phyloP scores from a whole-genome alignment of 202 grass and related monocot genomes.

The Panicum hallii region DNA sequence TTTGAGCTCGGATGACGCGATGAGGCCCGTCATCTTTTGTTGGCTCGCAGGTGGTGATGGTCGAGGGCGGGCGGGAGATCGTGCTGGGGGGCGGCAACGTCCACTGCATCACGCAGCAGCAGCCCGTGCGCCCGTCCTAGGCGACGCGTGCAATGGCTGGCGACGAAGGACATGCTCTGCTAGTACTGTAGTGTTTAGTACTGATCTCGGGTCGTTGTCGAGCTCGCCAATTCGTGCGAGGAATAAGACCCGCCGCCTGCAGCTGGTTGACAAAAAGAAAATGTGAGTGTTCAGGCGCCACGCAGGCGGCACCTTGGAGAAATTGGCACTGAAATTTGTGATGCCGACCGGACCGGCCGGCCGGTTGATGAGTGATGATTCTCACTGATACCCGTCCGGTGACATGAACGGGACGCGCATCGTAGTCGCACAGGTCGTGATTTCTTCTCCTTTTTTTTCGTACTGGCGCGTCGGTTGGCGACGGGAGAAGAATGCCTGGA shows the following conservation, averaged over 20 bases:
- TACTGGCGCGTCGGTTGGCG: too few species aligned
- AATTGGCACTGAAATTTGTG: background rate
- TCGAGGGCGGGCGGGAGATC: conserved; percentile 81
- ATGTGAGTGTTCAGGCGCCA: background rate
- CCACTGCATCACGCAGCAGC: conserved; percentile 96
- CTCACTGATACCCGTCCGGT: too few species aligned
- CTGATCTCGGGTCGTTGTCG: background rate
- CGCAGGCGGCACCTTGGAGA: background rate
- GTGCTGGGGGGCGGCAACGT: conserved; percentile 87
- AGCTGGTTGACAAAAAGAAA: background rate
- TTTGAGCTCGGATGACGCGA: background rate
- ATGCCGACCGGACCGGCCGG: too few species aligned
- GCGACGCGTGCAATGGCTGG: background rate
- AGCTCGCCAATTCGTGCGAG: background rate
- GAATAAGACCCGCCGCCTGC: background rate
- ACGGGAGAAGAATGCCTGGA: too few species aligned
- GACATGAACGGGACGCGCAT: too few species aligned
- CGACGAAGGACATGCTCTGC: background rate
- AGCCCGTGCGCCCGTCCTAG: conserved; percentile 47
- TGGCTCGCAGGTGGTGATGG: conserved; percentile 73
- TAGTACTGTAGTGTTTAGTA: background rate
- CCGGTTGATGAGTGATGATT: too few species aligned
- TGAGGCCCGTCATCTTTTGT: background rate
- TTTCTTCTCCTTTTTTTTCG: too few species aligned
- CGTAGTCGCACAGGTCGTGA: too few species aligned